Evolutionary conservation across 2,329 filamentous ascomycete genomes (phyloP).

Genomic region (Aspergillus sp.): DNA sequence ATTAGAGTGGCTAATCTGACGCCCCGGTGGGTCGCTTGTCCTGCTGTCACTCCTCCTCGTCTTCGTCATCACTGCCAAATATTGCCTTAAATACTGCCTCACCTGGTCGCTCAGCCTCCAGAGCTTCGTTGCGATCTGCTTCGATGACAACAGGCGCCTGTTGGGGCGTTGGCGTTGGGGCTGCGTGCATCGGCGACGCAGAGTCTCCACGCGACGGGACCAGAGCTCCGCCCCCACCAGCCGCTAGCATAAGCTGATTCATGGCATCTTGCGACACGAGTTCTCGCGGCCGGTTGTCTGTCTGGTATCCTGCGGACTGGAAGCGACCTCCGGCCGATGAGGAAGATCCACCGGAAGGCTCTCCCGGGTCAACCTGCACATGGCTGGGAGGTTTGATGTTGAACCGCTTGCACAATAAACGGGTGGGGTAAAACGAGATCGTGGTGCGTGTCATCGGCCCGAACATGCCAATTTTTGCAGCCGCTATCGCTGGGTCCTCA

Average conservation of each 20-base stretch:
- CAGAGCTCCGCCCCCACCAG: slow-evolving; percentile 24
- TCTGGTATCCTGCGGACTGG: slow-evolving; percentile 34
- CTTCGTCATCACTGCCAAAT: slow-evolving; percentile 83
- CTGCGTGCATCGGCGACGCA: slow-evolving; percentile 14
- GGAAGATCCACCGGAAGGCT: slow-evolving; percentile 24
- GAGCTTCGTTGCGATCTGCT: slow-evolving; percentile 72
- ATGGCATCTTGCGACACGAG: slow-evolving; percentile 57
- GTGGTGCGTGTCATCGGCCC: slow-evolving; percentile 77
- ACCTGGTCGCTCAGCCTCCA: slow-evolving; percentile 71
- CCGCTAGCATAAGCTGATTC: slow-evolving; percentile 54
- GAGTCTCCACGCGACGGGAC: slow-evolving; percentile 10
- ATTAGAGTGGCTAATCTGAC: neutral
- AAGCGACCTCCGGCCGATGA: slow-evolving; percentile 24
- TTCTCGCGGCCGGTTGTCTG: slow-evolving; percentile 39
- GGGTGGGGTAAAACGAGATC: slow-evolving; percentile 72
- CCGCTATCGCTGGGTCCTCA: slow-evolving; percentile 77
- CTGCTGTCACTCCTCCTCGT: slow-evolving; percentile 44
- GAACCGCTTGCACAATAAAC: slow-evolving; percentile 91
- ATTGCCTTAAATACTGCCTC: slow-evolving; percentile 88
- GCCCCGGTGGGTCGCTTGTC: neutral
- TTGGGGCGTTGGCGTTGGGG: neutral
- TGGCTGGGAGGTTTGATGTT: slow-evolving; percentile 76
- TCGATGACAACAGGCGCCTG: slow-evolving; percentile 53
- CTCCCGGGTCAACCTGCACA: slow-evolving; percentile 56
- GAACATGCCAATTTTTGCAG: slow-evolving; percentile 89